Evolutionary conservation across 768 basidiomycete species (phyloP), one percentile per base, ranked within the genome.

Genomic region (Melanogaster broomeanus): DNA sequence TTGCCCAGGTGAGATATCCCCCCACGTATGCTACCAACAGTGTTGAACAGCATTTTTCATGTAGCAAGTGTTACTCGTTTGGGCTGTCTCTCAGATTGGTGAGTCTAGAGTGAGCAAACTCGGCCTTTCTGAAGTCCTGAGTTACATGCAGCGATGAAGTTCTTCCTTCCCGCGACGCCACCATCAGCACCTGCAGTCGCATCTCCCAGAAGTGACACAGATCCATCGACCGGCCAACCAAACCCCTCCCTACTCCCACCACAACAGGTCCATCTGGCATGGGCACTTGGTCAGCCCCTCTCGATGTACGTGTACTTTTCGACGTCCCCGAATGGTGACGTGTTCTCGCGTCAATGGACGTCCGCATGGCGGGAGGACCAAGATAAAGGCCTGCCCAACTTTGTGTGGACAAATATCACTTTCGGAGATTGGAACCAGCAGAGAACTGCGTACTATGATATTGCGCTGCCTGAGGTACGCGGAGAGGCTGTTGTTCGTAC

Each of bases 241-340:
- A 75, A 84, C 58, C 78, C 83, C 9, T 72, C 73, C 63, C 52
- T 67, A n/a, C 64, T 79, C 13, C 80, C 83, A 8, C 87, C 88
- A 6, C 72, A 68, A 13, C 75, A 83, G 24, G 83, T 74, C 2
- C 52, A 69, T 13, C 79, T 75, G 5, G 81, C 78, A 35, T 92
- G 89, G 89, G 65, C 72, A 10, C 72, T 87, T 2, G 82, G 79
- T 1, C 75, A 82, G 46, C 69, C 74, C 3, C 67, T 92, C 9
- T 79, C 86, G 39, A 84, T 91, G 80, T 79, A 92, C 52, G 81
- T 92, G 4, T 80, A 85, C 62, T 70, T 93, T 30, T 82, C 90
- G 18, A 88, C 86, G 0, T 83, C 83, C 2, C 83, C 82, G 2
- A 73, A 65, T 6, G 80, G 76, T 7, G 81, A 86, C 58, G 76